These are phyloP conservation scores for Acer saccharum DNA, from an alignment of 345 rosid species.

Conservation along the genomic window DNA sequence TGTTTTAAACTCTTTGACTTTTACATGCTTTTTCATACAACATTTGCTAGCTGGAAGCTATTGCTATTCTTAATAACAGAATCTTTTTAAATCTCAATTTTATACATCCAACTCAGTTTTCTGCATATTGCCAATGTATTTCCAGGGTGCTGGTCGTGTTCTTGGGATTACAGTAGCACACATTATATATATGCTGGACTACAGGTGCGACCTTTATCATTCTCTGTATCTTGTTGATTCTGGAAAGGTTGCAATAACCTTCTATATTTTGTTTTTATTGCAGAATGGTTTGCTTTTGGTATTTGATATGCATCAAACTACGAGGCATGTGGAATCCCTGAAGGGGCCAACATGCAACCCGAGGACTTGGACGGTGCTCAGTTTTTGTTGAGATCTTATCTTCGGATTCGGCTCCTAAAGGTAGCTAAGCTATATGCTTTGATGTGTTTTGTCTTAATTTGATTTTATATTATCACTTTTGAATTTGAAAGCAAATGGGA, in stretches of 20 bases:
- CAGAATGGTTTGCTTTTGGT: slow-evolving; percentile 77
- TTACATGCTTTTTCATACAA: not conserved
- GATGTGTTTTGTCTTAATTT: too few species aligned
- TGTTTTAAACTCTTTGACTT: not conserved
- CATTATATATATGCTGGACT: slow-evolving; percentile 80
- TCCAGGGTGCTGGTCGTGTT: slow-evolving; percentile 89
- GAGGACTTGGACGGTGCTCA: not conserved
- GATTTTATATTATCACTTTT: too few species aligned
- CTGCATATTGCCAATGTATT: slow-evolving; percentile 5
- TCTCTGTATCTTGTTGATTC: not conserved
- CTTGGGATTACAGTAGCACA: slow-evolving; percentile 76
- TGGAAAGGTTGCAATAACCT: not conserved
- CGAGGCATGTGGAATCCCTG: slow-evolving; percentile 50
- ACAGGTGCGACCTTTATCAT: slow-evolving; percentile 49
- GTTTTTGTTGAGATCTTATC: too few species aligned
- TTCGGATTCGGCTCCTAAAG: too few species aligned
- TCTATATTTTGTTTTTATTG: slow-evolving; percentile 13
- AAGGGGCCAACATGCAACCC: slow-evolving; percentile 71
- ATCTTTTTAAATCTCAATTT: not conserved
- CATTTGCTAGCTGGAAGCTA: not conserved
- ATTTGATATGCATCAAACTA: slow-evolving; percentile 84
- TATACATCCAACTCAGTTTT: not conserved
- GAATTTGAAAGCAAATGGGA: too few species aligned
- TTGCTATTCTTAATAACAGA: not conserved
- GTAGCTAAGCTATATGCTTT: too few species aligned